Percentiles rank a stretch among this genome's conserved stretches.
Evolutionary conservation across 305 asterid genomes (phyloP).

Genomic region (Fraxinus dipetala): DNA sequence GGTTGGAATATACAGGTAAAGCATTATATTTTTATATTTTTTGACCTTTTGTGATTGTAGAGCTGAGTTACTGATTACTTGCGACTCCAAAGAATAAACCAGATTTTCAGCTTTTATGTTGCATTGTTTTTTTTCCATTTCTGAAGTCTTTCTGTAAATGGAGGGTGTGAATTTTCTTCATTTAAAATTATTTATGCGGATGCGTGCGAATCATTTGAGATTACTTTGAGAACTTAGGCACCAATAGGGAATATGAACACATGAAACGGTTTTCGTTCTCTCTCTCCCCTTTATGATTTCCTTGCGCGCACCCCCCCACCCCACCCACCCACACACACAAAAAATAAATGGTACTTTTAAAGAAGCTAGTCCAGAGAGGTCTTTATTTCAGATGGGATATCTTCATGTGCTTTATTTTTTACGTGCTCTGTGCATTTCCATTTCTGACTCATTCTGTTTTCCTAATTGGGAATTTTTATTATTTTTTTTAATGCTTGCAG

Average conservation of each 20-base stretch:
- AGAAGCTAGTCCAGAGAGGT: not conserved
- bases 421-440: slow-evolving; percentile 18
- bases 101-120: slow-evolving; percentile 12
- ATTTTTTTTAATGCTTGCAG: slow-evolving; percentile 42
- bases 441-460: not conserved
- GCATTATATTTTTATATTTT: slow-evolving; percentile 2
- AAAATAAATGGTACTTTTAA: not conserved
- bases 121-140: slow-evolving; percentile 10
- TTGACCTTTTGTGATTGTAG: slow-evolving; percentile 5
- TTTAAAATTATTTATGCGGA: not conserved
- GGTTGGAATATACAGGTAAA: slow-evolving; percentile 98
- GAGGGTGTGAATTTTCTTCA: slow-evolving; percentile 8
- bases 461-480: not conserved
- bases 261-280: not conserved
- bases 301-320: not conserved
- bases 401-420: not conserved
- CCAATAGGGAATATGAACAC: not conserved
- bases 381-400: slow-evolving; percentile 11
- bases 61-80: slow-evolving; percentile 4
- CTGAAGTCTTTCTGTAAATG: not conserved
- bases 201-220: not conserved
- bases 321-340: no score
- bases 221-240: not conserved
- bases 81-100: not conserved
- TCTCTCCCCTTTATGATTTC: not conserved